Base-by-base conservation (phyloP, 2,329 filamentous ascomycete genomes). In the Zasmidium cellare region DNA sequence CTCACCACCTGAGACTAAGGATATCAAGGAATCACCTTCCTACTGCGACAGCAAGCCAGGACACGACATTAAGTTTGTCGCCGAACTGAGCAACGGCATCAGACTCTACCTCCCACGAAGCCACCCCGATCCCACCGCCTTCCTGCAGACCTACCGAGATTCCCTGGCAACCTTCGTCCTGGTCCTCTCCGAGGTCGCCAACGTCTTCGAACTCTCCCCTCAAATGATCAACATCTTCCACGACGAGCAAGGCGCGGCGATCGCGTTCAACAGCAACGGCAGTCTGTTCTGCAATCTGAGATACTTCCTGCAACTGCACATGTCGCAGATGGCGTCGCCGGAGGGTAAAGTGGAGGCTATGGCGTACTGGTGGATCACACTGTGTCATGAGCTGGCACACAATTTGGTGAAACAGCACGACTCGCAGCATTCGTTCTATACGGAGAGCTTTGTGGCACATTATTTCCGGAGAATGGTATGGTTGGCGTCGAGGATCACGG, bases 341-440 rank as follows among this genome's bases (percentile, higher is more conserved):
- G 76, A 81, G 54, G 83, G 78, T 16, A 85, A 79, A 71, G 80
- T 84, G 3, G 89, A 94, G 60, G 90, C 90, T 2, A 79, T 86
- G 57, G 84, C 88, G 1, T 96, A 92, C 80, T 97, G 93, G 93
- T 97, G 89, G 85, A 89, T 96, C 63, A 92, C 94, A n/a, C 74
- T 97, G 60, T 96, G 92, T 61, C 94, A 99, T 72, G 96, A 99
- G 77, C 77, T 99, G 73, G 92, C 94, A 57, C 94, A 99, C 76
- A 99, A 99, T 72, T 77, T 99, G 55, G 91, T 96, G 9, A 76
- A 78, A 38, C 82, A 86, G 62, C 93, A 97, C 74, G 88, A 88
- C 69, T 80, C 89, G 16, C 84, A 89, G 54, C 91, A 96, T 74
- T 90, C 87, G 68, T 96, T 87, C 71, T 96, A 94, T 71, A 93